phyloP scores from a whole-genome alignment of 495 filamentous ascomycete genomes.

The Neurospora sp. region DNA sequence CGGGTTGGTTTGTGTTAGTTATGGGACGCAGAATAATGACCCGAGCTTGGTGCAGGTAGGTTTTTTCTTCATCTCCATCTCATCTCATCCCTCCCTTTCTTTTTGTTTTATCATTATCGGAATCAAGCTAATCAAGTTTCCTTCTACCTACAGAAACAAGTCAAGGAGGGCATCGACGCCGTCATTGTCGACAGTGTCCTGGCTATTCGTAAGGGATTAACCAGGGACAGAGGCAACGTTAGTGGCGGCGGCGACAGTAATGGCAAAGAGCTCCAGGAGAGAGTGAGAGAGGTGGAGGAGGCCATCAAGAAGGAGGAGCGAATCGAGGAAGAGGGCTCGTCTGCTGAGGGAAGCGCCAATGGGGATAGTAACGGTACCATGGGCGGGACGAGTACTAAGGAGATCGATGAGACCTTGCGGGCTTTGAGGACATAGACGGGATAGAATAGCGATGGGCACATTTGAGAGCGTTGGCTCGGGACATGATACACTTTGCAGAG shows the following conservation, averaged over 20 bases:
- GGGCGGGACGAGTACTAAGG: neutral
- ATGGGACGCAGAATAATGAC: constrained; percentile 82
- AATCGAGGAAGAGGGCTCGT: neutral
- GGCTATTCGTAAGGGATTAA: constrained; percentile 51
- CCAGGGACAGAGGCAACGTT: constrained; percentile 15
- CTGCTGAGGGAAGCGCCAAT: neutral
- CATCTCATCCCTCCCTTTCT: too few relatives aligned
- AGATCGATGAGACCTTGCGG: neutral
- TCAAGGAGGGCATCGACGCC: constrained; percentile 89
- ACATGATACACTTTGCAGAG: neutral
- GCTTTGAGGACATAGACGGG: neutral
- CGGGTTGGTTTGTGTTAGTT: constrained; percentile 92
- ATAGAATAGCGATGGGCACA: neutral
- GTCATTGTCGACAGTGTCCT: constrained; percentile 93
- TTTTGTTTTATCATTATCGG: neutral
- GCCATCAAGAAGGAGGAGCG: neutral
- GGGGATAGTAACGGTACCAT: neutral
- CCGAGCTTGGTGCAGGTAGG: constrained; percentile 71
- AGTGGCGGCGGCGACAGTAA: neutral
- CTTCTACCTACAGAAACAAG: constrained; percentile 56
- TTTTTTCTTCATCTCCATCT: too few relatives aligned
- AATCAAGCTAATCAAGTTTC: constrained; percentile 13
- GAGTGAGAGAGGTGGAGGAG: constrained; percentile 4
- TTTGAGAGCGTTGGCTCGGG: neutral
- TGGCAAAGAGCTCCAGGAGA: neutral